Percentiles rank a stretch among this genome's conserved stretches.
Conservation (phyloP, 2,329 filamentous ascomycete species). For the Pyrenochaeta sp. region DNA sequence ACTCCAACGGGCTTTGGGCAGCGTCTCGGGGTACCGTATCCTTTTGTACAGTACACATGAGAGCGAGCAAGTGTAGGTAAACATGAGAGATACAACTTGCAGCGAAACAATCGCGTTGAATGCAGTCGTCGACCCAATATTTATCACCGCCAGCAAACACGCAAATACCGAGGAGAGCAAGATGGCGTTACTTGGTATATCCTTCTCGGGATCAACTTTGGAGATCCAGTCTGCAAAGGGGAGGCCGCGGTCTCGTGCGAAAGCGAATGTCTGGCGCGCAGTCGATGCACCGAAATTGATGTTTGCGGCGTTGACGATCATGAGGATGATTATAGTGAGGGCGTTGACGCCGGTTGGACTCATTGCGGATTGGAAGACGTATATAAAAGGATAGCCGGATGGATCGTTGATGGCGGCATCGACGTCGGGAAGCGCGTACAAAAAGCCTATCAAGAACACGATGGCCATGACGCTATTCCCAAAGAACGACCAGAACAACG, state of each 20-base stretch:
- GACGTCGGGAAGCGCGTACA: conserved; percentile 37
- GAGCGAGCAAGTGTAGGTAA: conserved; percentile 31
- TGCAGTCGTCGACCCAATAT: conserved; percentile 49
- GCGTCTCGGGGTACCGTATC: conserved; percentile 8
- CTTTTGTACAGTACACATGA: conserved; percentile 33
- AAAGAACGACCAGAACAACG: conserved; percentile 46
- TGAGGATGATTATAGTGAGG: conserved; percentile 25
- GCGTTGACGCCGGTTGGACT: conserved; percentile 21
- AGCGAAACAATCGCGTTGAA: conserved; percentile 44
- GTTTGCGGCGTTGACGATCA: conserved; percentile 21
- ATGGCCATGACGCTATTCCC: conserved; percentile 41
- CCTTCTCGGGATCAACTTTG: conserved; percentile 18
- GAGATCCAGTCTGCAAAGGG: conserved; percentile 26
- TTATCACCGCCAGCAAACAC: conserved; percentile 48
- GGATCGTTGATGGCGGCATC: conserved; percentile 30
- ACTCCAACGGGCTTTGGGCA: conserved; percentile 42
- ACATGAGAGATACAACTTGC: conserved; percentile 29
- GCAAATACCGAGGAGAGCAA: conserved; percentile 29
- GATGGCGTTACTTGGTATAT: conserved; percentile 45
- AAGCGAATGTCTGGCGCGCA: conserved; percentile 27
- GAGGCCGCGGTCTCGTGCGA: conserved; percentile 16
- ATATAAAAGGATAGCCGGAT: conserved; percentile 43
- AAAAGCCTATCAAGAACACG: conserved; percentile 45
- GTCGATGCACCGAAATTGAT: conserved; percentile 33
- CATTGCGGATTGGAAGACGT: conserved; percentile 38